A percentile compares a stretch with the other conserved stretches of the same genome.
Conservation (phyloP, 805 yeast species). For the Schizosaccharomyces cryophilus region DNA sequence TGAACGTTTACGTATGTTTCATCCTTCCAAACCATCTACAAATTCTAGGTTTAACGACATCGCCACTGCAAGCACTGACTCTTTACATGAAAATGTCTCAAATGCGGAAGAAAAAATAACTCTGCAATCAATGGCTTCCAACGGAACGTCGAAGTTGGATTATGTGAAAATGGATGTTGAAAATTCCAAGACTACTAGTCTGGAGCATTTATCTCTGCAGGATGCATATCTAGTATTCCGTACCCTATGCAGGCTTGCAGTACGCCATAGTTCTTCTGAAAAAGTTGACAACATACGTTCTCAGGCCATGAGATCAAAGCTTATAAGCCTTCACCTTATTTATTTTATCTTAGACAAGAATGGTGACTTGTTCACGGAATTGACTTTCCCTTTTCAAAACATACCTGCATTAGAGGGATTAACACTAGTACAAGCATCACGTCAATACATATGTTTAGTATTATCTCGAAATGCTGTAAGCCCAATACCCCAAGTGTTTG, state of each 20-base stretch:
- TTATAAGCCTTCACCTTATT: slow-evolving; percentile 65
- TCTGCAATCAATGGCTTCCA: slow-evolving; percentile 10
- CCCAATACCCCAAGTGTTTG: slow-evolving; percentile 73
- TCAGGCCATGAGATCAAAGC: slow-evolving; percentile 75
- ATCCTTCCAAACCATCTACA: slow-evolving; percentile 3
- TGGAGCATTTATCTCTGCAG: slow-evolving; percentile 40
- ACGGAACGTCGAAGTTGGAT: slow-evolving; percentile 13
- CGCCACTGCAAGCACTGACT: neutral
- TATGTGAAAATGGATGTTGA: slow-evolving; percentile 12
- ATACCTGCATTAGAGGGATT: slow-evolving; percentile 15
- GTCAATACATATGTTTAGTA: slow-evolving; percentile 54
- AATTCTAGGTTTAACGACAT: neutral
- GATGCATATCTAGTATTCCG: slow-evolving; percentile 86
- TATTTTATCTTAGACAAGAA: slow-evolving; percentile 70
- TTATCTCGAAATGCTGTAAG: slow-evolving; percentile 83
- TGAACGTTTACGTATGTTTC: slow-evolving; percentile 30
- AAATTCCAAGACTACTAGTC: slow-evolving; percentile 23
- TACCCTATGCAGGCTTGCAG: slow-evolving; percentile 81
- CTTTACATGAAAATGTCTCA: neutral
- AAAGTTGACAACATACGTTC: slow-evolving; percentile 38
- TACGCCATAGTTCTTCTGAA: slow-evolving; percentile 30
- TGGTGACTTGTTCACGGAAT: slow-evolving; percentile 41
- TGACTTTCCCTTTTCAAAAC: slow-evolving; percentile 18
- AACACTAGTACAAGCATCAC: slow-evolving; percentile 17
- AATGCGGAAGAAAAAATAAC: neutral